These are phyloP conservation scores for Trichoderma lentiforme DNA, from an alignment of 2,329 filamentous ascomycete genomes.

Conservation along the genomic window DNA sequence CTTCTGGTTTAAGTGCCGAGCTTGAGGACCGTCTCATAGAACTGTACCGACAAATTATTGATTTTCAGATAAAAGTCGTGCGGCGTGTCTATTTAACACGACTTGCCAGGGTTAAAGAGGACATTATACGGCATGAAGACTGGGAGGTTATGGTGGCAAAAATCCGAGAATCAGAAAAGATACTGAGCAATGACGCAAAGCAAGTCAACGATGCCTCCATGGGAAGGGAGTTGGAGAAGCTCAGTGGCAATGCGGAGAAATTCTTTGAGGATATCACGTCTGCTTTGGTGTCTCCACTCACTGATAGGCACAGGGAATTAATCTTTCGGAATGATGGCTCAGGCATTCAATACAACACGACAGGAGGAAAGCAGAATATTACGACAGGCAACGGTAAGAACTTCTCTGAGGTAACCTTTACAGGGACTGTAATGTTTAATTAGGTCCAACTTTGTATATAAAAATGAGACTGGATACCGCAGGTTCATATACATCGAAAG, in stretches of 20 bases:
- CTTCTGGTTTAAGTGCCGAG: background rate
- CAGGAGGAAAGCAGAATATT: background rate
- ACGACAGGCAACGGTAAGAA: background rate
- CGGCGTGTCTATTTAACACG: background rate
- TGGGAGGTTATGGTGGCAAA: background rate
- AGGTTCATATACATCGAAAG: background rate
- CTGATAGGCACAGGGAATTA: accelerated
- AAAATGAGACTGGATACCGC: background rate
- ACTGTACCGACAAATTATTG: background rate
- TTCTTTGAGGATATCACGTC: background rate
- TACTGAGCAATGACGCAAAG: background rate
- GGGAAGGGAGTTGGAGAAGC: background rate
- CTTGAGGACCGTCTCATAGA: background rate
- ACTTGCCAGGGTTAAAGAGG: background rate
- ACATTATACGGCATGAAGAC: background rate
- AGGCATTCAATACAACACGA: background rate
- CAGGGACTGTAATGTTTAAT: too few relatives aligned
- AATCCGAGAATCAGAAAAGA: background rate
- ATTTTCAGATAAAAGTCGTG: background rate
- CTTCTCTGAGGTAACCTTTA: background rate
- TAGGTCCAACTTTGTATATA: background rate
- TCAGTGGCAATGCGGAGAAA: background rate
- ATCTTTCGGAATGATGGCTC: background rate
- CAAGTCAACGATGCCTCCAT: background rate
- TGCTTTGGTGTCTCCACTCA: background rate